Percentiles rank a stretch among this genome's conserved stretches.
Conservation (phyloP, 2,329 filamentous ascomycete species). For the Fonsecaea multimorphosa region DNA sequence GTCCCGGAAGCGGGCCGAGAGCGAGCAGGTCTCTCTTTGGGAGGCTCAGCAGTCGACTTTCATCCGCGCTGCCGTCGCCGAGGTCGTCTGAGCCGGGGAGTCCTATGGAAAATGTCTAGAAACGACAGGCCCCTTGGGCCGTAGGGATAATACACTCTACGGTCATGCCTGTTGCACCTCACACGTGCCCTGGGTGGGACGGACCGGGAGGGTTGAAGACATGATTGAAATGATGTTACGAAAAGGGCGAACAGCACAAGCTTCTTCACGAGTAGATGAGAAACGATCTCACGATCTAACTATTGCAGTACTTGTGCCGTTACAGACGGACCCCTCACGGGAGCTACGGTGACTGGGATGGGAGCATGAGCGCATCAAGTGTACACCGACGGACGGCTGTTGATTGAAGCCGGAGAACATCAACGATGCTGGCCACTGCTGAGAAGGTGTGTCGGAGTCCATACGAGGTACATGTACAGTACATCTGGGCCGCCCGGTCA, state of each 20-base stretch:
- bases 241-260: neutral
- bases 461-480: no score
- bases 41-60: conserved; percentile 22
- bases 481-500: no score
- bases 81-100: conserved; percentile 15
- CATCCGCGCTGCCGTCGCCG: conserved; percentile 22
- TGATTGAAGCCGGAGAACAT: no score
- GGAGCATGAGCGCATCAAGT: no score
- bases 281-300: neutral
- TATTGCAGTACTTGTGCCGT: no score
- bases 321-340: no score
- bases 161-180: neutral
- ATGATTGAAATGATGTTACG: neutral
- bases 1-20: conserved; percentile 12
- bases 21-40: conserved; percentile 23
- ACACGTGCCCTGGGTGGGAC: neutral
- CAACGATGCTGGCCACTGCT: no score
- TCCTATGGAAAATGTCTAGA: conserved; percentile 24
- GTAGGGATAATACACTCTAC: neutral
- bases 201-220: no score
- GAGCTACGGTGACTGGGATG: no score
- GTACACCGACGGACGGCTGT: no score
- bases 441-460: no score
- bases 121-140: neutral
- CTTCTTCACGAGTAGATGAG: neutral